Evolutionary conservation across 2,329 filamentous ascomycete species (phyloP).

Genomic region (Fulvia fulva): DNA sequence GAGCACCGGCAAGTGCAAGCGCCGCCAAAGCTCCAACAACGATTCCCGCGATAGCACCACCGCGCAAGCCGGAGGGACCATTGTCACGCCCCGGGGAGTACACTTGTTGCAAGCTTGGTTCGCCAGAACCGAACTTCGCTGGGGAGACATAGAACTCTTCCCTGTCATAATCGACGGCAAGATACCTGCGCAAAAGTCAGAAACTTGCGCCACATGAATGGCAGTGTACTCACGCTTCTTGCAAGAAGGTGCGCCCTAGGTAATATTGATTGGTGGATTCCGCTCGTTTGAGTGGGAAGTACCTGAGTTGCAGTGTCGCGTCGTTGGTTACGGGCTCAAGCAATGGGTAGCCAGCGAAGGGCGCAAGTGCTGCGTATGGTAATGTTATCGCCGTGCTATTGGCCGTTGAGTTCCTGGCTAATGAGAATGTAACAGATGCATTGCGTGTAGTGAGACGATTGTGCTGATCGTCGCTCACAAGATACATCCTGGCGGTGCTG

Average conservation of each 20-base stretch:
- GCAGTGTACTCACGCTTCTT: constrained; percentile 26
- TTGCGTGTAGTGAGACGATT: constrained; percentile 29
- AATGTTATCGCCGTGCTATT: constrained; percentile 20
- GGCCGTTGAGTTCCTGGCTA: constrained; percentile 5
- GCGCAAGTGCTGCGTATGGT: constrained; percentile 31
- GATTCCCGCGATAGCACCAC: constrained; percentile 17
- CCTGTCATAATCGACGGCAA: constrained; percentile 13
- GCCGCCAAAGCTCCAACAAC: constrained; percentile 8
- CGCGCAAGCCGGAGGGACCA: not conserved
- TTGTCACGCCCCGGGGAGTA: not conserved
- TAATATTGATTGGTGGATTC: constrained; percentile 21
- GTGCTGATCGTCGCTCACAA: constrained; percentile 39
- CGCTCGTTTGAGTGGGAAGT: constrained; percentile 27
- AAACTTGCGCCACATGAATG: not conserved
- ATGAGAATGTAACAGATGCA: constrained; percentile 36
- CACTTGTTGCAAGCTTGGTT: not conserved
- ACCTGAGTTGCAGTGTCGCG: constrained; percentile 38
- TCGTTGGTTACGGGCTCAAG: constrained; percentile 8
- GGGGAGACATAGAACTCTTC: constrained; percentile 8
- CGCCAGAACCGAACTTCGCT: not conserved
- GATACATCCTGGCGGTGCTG: constrained; percentile 34
- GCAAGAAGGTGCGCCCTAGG: constrained; percentile 29
- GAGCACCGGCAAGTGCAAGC: constrained; percentile 1
- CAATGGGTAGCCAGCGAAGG: constrained; percentile 16
- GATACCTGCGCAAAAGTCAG: constrained; percentile 5